Evolutionary conservation across 305 asterid genomes (phyloP), one percentile per base, ranked within the genome.

Genomic region (Petunia hybrid): DNA sequence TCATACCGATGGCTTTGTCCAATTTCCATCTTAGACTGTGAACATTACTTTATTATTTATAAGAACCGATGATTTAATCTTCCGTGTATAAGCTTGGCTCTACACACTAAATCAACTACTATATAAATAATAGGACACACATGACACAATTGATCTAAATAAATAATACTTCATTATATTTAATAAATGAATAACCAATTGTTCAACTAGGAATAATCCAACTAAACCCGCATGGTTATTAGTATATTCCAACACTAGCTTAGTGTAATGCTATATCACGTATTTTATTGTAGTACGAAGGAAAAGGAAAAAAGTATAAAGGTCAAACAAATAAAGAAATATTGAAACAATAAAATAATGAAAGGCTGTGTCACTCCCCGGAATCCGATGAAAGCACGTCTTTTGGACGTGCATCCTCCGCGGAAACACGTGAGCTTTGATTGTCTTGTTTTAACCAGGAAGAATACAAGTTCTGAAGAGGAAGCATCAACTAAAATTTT

Each of bases 341-440:
- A 3, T 1, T 35, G 12, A 74, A 53, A 75, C 1, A 74, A 6
- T 59, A 31, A 77, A 77, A 36, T 8, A 77, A 8, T 40, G 12
- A 59, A 77, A 59, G 57, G n/a, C 40, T 56, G 42, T 43, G 70
- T n/a, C 56, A 14, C 68, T 56, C 22, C 7, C 69, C 77, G 43
- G 63, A 48, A 73, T 51, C 46, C 78, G 36, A 73, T 73, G 46
- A 73, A 73, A 51, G 78, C 78, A 73, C 78, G 78, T 73, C 78
- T 73, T 51, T 51, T 51, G 78, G 78, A 73, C 63, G 78, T 73
- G 78, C 78, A 73, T 73, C 63, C 78, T 51, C 14, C 46, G 45
- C 78, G 63, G 78, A 73, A 73, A 73, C 78, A 35, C 78, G 78
- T 73, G 78, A 35, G 39, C 46, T 73, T 36, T 22, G 2, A 51